Evolutionary conservation across 140 eudicot species (phyloP).

Genomic region (Anethum foeniculum): DNA sequence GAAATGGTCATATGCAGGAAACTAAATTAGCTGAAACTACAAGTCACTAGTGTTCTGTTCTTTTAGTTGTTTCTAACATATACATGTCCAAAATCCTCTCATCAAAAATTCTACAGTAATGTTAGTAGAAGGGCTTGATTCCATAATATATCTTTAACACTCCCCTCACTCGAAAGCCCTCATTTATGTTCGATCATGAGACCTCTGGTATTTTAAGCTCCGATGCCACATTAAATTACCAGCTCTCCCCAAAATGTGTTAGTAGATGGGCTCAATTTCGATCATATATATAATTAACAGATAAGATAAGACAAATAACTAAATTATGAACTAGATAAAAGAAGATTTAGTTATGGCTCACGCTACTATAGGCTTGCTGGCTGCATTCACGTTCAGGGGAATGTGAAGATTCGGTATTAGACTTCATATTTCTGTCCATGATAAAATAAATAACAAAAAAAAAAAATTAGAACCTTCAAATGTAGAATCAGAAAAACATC

Average conservation of each 20-base stretch:
- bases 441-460: not conserved
- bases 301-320: not conserved
- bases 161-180: not conserved
- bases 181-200: not conserved
- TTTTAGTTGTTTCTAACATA: not conserved
- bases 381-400: slow-evolving; percentile 16
- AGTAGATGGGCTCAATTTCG: not conserved
- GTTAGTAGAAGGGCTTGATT: not conserved
- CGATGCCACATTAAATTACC: not conserved
- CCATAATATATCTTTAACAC: not conserved
- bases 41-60: not conserved
- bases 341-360: slow-evolving; percentile 18
- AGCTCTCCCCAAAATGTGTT: not conserved
- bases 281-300: not conserved
- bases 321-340: not conserved
- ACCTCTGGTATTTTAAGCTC: not conserved
- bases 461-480: not conserved
- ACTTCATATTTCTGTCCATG: slow-evolving; percentile 31
- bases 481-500: not conserved
- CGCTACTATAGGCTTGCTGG: slow-evolving; percentile 26
- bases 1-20: not conserved
- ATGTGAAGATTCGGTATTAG: slow-evolving; percentile 24
- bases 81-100: not conserved
- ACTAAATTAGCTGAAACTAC: not conserved
- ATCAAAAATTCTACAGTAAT: not conserved